A percentile compares a stretch with the other conserved stretches of the same genome.
phyloP scores from a whole-genome alignment of 495 filamentous ascomycete genomes.

The Parmelia sp. region DNA sequence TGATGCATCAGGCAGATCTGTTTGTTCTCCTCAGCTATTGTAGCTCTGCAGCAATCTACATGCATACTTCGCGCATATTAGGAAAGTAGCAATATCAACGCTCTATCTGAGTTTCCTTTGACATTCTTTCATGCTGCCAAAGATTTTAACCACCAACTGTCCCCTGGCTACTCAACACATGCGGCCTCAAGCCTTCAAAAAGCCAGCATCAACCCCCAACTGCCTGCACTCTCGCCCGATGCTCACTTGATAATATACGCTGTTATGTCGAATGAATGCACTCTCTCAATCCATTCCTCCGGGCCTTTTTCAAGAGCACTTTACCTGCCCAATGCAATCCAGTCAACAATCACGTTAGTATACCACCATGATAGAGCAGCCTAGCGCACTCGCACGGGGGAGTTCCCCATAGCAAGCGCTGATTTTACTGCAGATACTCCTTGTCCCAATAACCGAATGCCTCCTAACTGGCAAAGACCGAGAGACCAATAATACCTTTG shows the following conservation, averaged over 20 bases:
- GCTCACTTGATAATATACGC: neutral
- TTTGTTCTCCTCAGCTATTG: too few relatives aligned
- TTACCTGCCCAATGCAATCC: constrained; percentile 90
- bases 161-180: neutral
- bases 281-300: constrained; percentile 96
- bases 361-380: neutral
- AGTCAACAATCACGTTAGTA: constrained; percentile 74
- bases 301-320: constrained; percentile 95
- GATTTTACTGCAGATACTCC: constrained; percentile 56
- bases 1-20: neutral
- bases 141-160: neutral
- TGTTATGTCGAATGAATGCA: constrained; percentile 66
- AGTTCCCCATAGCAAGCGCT: neutral
- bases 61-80: neutral
- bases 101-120: neutral
- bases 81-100: neutral
- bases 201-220: neutral
- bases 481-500: constrained; percentile 69
- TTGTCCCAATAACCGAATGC: constrained; percentile 88
- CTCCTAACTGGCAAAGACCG: constrained; percentile 83
- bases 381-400: neutral
- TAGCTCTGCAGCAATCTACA: neutral
- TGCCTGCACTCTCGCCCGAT: neutral
- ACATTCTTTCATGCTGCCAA: neutral
- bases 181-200: constrained; percentile 2